phyloP scores from a whole-genome alignment of 768 basidiomycete genomes.

The Suillus placidus region DNA sequence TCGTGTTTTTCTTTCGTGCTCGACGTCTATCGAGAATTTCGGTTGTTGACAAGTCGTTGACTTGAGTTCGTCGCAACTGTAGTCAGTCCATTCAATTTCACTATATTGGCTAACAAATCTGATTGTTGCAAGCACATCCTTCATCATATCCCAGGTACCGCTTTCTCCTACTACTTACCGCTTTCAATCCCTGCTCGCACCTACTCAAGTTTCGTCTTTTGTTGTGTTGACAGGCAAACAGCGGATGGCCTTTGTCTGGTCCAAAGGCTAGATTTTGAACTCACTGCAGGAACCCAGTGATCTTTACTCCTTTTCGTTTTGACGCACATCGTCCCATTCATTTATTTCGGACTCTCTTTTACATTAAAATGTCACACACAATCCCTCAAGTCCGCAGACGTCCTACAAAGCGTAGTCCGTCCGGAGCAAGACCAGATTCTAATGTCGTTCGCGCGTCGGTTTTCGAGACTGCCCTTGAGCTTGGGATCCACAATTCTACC shows the following conservation, averaged over 20 bases:
- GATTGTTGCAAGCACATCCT: not conserved
- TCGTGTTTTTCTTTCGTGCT: slow-evolving; percentile 5
- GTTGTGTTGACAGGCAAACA: slow-evolving; percentile 14
- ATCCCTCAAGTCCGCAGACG: slow-evolving; percentile 29
- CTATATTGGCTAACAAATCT: not conserved
- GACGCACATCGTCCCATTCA: slow-evolving; percentile 18
- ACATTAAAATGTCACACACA: slow-evolving; percentile 24
- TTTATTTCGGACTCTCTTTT: slow-evolving; percentile 18
- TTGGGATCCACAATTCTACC: slow-evolving; percentile 61
- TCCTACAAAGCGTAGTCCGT: slow-evolving; percentile 21
- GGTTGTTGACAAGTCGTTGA: slow-evolving; percentile 2
- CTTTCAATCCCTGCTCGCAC: not conserved
- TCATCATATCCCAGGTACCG: slow-evolving; percentile 10
- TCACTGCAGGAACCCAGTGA: slow-evolving; percentile 9
- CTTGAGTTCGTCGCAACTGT: not conserved
- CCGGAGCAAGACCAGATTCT: slow-evolving; percentile 48
- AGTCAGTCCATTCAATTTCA: not conserved
- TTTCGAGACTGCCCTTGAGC: slow-evolving; percentile 69
- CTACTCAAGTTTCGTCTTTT: slow-evolving; percentile 5
- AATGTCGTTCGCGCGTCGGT: slow-evolving; percentile 70
- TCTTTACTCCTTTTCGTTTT: slow-evolving; percentile 9
- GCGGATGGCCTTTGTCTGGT: slow-evolving; percentile 27
- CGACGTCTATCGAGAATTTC: not conserved
- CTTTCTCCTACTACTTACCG: not conserved
- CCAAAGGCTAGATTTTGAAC: slow-evolving; percentile 16